Percentiles rank a stretch among this genome's conserved stretches.
phyloP scores from a whole-genome alignment of 2,329 filamentous ascomycete species.

The Nothopassalora personata region DNA sequence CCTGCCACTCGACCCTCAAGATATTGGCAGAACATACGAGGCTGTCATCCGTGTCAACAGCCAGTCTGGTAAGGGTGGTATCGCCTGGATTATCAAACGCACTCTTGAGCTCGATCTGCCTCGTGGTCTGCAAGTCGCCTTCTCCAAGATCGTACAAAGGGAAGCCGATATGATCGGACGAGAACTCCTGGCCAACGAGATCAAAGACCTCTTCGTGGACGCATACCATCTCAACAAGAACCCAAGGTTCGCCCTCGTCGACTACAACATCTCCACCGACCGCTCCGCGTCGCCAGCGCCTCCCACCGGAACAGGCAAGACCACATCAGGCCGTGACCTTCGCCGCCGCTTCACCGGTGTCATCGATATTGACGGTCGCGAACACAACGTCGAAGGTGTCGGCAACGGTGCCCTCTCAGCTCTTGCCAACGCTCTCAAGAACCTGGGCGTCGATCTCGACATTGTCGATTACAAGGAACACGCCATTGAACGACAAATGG shows the following conservation, averaged over 20 bases:
- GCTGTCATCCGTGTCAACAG: slow-evolving; percentile 97
- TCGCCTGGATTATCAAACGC: slow-evolving; percentile 87
- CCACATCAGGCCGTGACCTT: slow-evolving; percentile 64
- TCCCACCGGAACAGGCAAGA: slow-evolving; percentile 55
- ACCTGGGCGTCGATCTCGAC: slow-evolving; percentile 78
- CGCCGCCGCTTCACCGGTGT: slow-evolving; percentile 81
- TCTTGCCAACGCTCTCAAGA: slow-evolving; percentile 72
- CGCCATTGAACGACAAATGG: slow-evolving; percentile 52
- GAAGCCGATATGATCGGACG: slow-evolving; percentile 74
- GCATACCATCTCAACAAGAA: slow-evolving; percentile 82
- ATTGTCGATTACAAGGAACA: slow-evolving; percentile 96
- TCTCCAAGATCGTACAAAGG: slow-evolving; percentile 79
- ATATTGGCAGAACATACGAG: slow-evolving; percentile 96
- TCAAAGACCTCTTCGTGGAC: slow-evolving; percentile 78
- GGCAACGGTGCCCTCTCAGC: slow-evolving; percentile 90
- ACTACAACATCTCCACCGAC: slow-evolving; percentile 87
- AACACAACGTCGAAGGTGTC: slow-evolving; percentile 71
- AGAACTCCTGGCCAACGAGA: slow-evolving; percentile 78
- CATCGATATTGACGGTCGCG: slow-evolving; percentile 71
- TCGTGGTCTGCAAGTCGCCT: slow-evolving; percentile 84
- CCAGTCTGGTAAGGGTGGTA: slow-evolving; percentile 89
- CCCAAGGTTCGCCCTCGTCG: slow-evolving; percentile 77
- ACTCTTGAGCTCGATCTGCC: slow-evolving; percentile 88
- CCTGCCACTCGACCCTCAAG: slow-evolving; percentile 83
- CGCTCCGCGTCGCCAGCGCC: slow-evolving; percentile 70